phyloP scores from a whole-genome alignment of 2,329 filamentous ascomycete species.

The Sordariomycetes sp. region DNA sequence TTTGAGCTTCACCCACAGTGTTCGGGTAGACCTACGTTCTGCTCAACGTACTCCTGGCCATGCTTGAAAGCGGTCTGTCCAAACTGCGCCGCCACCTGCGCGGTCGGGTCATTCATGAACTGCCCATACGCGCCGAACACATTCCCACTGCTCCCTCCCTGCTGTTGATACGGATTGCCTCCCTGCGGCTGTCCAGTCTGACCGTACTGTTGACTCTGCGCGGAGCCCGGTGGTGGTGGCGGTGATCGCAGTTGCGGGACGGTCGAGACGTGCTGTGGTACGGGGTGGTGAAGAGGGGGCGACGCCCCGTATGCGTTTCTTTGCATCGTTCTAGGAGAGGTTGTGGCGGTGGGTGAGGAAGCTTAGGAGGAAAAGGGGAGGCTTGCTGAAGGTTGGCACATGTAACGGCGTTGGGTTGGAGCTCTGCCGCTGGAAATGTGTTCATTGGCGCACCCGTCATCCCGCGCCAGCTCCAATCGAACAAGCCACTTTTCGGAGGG shows the following conservation, averaged over 20 bases:
- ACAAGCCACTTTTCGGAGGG: not conserved
- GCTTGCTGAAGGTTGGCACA: not conserved
- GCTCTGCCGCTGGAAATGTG: slow-evolving; percentile 26
- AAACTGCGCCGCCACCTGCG: slow-evolving; percentile 90
- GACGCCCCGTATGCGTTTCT: slow-evolving; percentile 77
- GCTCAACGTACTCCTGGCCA: slow-evolving; percentile 89
- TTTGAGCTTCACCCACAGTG: not conserved
- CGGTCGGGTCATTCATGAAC: slow-evolving; percentile 92
- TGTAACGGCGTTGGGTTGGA: slow-evolving; percentile 2
- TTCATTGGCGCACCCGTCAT: slow-evolving; percentile 13
- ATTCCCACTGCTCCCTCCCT: slow-evolving; percentile 39
- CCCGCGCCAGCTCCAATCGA: not conserved
- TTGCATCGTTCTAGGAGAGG: slow-evolving; percentile 81
- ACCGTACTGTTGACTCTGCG: slow-evolving; percentile 54
- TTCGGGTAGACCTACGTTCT: slow-evolving; percentile 57
- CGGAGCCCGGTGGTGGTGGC: slow-evolving; percentile 65
- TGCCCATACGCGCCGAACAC: slow-evolving; percentile 70
- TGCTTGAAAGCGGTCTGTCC: slow-evolving; percentile 86
- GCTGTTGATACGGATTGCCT: slow-evolving; percentile 58
- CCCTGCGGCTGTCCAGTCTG: slow-evolving; percentile 23
- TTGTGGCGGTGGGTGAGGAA: slow-evolving; percentile 6
- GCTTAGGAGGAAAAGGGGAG: slow-evolving; percentile 3
- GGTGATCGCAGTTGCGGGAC: slow-evolving; percentile 95
- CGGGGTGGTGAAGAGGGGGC: slow-evolving; percentile 90
- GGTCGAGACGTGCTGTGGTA: slow-evolving; percentile 96